These are phyloP conservation scores for Glycine soja DNA, from an alignment of 306 rosid species.

Conservation along the genomic window DNA sequence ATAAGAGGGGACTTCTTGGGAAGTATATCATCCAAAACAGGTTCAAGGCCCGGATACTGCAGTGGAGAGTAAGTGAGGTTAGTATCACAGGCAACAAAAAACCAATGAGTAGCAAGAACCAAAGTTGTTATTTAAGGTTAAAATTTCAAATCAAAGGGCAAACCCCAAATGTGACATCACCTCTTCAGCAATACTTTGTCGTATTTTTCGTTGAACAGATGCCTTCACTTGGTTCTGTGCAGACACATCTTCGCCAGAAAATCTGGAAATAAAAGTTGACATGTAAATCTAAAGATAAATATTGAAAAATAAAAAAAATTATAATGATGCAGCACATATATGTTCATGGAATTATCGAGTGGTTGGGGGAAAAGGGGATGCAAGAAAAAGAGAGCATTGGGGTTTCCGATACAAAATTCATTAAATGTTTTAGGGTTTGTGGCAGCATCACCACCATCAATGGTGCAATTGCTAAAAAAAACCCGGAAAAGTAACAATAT, in stretches of 20 bases:
- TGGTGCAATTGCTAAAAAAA: constrained; percentile 27
- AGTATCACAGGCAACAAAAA: constrained; percentile 10
- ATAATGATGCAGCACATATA: too few species aligned
- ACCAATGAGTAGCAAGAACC: neutral
- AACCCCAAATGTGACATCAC: constrained; percentile 49
- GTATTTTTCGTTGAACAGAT: constrained; percentile 88
- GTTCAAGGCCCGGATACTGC: constrained; percentile 98
- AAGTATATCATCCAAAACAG: constrained; percentile 91
- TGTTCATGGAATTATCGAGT: neutral
- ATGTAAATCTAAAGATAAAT: neutral
- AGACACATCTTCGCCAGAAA: constrained; percentile 93
- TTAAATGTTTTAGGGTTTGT: constrained; percentile 37
- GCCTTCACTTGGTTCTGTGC: constrained; percentile 99
- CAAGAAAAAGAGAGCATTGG: neutral
- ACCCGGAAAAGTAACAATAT: neutral
- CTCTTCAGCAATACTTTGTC: constrained; percentile 98
- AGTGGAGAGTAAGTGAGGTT: constrained; percentile 6
- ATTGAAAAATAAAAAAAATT: too few species aligned
- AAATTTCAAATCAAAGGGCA: neutral
- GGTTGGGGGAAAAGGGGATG: neutral
- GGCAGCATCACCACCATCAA: neutral
- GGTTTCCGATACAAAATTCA: constrained; percentile 7
- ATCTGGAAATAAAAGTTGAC: constrained; percentile 50
- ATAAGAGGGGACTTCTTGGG: constrained; percentile 95
- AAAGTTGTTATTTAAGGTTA: neutral